These are phyloP conservation scores for Santalum album DNA, from an alignment of 164 flowering plant genomes.

Conservation along the genomic window DNA sequence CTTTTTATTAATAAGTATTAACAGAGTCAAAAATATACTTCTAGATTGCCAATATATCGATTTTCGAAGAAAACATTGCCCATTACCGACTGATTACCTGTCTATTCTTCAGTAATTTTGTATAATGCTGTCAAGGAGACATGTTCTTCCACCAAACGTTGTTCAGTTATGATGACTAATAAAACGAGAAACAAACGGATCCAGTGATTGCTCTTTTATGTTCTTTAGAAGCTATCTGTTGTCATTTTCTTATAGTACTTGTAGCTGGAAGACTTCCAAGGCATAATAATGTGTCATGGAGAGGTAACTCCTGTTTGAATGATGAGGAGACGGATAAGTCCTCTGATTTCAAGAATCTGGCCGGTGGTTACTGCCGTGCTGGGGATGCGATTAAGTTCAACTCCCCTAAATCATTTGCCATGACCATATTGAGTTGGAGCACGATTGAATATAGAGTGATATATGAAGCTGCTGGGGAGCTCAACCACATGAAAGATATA, in stretches of 20 bases:
- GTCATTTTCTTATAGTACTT: background rate
- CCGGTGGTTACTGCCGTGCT: conserved; percentile 90
- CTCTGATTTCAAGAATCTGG: conserved; percentile 45
- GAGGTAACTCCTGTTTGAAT: conserved; percentile 66
- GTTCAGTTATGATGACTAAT: no score
- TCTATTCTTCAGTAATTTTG: no score
- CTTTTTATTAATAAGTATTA: no score
- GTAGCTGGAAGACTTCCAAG: conserved; percentile 85
- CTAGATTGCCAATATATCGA: no score
- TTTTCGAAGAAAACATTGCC: no score
- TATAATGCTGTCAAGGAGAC: no score
- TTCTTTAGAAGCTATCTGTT: background rate
- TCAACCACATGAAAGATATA: conserved; percentile 64
- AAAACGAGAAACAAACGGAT: no score
- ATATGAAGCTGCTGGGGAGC: conserved; percentile 89
- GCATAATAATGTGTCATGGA: conserved; percentile 83
- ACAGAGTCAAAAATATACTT: no score
- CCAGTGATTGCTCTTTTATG: background rate
- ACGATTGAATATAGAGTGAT: conserved; percentile 89
- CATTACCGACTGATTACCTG: no score
- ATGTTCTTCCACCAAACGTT: no score
- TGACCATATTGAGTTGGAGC: conserved; percentile 95
- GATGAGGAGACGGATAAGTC: conserved; percentile 51
- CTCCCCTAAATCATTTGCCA: conserved; percentile 73
- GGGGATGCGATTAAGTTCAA: conserved; percentile 95